These are phyloP conservation scores for Tetrahymena elliotti DNA, from an alignment of 73 alveolate species.

Conservation along the genomic window DNA sequence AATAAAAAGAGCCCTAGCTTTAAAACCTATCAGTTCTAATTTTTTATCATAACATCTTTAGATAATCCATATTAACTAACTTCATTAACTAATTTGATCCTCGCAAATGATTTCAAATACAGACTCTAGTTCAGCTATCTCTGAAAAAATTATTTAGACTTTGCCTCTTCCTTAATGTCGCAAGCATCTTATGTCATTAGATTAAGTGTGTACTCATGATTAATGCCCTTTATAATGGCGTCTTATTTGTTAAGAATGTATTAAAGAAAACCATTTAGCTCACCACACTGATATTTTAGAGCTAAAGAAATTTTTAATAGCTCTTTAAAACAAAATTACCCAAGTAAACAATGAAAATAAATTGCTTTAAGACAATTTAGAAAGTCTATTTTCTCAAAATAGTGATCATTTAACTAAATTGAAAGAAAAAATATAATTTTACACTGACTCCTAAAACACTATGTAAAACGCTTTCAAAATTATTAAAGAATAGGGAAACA, in stretches of 20 bases:
- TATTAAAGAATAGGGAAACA: not conserved
- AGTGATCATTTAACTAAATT: not conserved
- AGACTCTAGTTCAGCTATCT: not conserved
- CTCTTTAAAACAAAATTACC: not conserved
- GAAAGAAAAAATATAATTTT: not conserved
- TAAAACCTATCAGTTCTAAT: not conserved
- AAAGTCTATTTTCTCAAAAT: not conserved
- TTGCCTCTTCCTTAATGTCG: not conserved
- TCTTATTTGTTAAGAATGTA: not conserved
- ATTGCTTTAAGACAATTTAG: not conserved
- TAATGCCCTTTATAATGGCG: not conserved
- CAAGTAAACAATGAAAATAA: not conserved
- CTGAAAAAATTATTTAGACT: not conserved
- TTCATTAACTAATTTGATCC: not conserved
- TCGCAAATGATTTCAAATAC: not conserved
- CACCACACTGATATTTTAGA: not conserved
- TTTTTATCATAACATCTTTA: not conserved
- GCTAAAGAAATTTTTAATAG: not conserved
- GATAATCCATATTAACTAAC: not conserved
- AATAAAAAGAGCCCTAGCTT: not conserved
- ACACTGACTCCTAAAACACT: not conserved
- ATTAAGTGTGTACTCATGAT: not conserved
- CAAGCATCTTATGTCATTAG: not conserved
- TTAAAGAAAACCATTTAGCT: not conserved
- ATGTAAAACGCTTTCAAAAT: not conserved